These are phyloP conservation scores for Cetraspora pellucida DNA, from an alignment of 192 early-diverging fungal species.

Conservation along the genomic window DNA sequence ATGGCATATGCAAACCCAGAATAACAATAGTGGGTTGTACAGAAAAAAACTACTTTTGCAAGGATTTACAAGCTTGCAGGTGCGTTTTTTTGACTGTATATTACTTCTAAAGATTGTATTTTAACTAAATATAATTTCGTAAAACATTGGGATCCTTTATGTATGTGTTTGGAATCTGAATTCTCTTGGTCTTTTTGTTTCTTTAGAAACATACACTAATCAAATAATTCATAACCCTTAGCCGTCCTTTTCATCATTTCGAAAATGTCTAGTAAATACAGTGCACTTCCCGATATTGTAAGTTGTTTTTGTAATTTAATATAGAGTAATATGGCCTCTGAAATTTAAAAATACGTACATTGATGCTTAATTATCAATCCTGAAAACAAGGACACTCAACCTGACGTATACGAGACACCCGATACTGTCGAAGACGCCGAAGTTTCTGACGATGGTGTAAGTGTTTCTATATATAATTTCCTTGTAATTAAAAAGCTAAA, in stretches of 20 bases:
- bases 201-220: not conserved
- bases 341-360: not conserved
- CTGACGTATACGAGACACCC: conserved; percentile 87
- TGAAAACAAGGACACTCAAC: conserved; percentile 61
- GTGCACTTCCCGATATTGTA: conserved; percentile 80
- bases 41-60: no score
- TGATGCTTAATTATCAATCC: not conserved
- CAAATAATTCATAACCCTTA: not conserved
- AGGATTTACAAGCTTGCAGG: no score
- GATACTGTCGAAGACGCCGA: conserved; percentile 49
- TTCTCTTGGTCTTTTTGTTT: not conserved
- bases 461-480: not conserved
- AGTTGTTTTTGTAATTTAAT: conserved; percentile 10
- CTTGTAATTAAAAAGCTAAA: not conserved
- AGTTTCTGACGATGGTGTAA: conserved; percentile 28
- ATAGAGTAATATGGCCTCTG: not conserved
- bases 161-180: no score
- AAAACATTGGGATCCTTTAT: no score
- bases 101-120: no score
- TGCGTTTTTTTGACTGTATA: no score
- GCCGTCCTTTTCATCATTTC: not conserved
- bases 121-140: no score
- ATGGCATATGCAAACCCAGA: no score
- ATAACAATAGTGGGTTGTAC: no score
- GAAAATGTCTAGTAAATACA: conserved; percentile 69